phyloP scores from a whole-genome alignment of 495 filamentous ascomycete species.

The Rhypophila decipiens region DNA sequence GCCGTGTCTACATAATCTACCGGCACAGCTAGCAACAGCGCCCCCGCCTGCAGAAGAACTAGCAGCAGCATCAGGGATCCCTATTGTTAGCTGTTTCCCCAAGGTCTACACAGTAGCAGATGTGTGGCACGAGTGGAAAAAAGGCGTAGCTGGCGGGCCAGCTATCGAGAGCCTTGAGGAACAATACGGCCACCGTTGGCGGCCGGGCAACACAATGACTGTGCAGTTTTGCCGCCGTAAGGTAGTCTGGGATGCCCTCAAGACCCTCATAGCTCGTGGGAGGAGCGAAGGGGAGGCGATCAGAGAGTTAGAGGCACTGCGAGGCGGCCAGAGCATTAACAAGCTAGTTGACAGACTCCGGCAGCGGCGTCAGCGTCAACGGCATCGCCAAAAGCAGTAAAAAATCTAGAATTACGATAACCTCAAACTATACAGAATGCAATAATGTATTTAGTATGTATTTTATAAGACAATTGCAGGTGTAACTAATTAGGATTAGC shows the following conservation, averaged over 20 bases:
- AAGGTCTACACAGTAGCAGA: constrained; percentile 1
- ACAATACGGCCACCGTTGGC: not conserved
- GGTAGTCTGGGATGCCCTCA: constrained; percentile 3
- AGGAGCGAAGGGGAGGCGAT: constrained; percentile 2
- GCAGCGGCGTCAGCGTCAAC: not conserved
- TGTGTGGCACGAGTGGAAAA: constrained; percentile 1
- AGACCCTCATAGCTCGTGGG: not conserved
- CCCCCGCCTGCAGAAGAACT: not conserved
- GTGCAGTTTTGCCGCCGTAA: constrained; percentile 2
- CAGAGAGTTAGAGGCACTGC: constrained; percentile 1
- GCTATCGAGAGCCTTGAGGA: constrained; percentile 1
- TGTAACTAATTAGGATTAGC: constrained; percentile 2
- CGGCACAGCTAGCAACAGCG: not conserved
- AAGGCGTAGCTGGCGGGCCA: not conserved
- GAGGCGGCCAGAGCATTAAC: constrained; percentile 2
- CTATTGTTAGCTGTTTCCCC: not conserved
- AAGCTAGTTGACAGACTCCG: constrained; percentile 1
- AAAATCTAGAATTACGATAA: not conserved
- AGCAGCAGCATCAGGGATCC: not conserved
- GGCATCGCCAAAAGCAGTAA: not conserved
- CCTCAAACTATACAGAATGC: not conserved
- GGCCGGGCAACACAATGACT: not conserved
- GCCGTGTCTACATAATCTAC: too few relatives aligned
- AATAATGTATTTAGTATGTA: too few relatives aligned
- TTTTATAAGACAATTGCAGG: not conserved